Conservation (phyloP, 257 asterid genomes). For the Prunella vulgaris region DNA sequence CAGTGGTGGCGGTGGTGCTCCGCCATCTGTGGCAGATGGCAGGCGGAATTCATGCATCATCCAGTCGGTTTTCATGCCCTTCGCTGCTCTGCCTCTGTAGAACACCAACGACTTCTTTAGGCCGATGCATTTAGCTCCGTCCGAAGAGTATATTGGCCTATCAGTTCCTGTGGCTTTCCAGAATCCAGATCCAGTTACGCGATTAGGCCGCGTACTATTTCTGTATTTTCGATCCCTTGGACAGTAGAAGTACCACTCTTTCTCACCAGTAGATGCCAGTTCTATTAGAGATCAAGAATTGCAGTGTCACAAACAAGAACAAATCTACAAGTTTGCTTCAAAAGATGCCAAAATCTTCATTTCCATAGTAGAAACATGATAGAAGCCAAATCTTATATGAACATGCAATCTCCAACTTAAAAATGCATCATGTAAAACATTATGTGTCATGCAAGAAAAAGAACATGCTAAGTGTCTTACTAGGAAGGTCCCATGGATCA, state of each 20-base stretch:
- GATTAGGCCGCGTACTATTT: conserved; percentile 68
- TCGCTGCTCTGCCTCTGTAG: conserved; percentile 79
- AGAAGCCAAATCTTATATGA: too few relatives aligned
- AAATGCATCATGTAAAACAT: too few relatives aligned
- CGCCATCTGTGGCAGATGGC: conserved; percentile 38
- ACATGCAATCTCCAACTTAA: too few relatives aligned
- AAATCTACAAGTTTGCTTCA: not conserved
- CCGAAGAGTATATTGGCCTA: conserved; percentile 66
- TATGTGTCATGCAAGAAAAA: not conserved
- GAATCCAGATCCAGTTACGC: conserved; percentile 69
- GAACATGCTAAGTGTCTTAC: conserved; percentile 32
- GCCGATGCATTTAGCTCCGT: conserved; percentile 62
- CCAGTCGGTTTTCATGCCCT: conserved; percentile 76
- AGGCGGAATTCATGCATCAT: conserved; percentile 87
- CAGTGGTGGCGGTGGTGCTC: conserved; percentile 31
- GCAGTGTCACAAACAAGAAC: not conserved
- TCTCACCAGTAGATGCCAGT: conserved; percentile 60
- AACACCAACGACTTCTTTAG: conserved; percentile 68
- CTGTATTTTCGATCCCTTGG: conserved; percentile 71
- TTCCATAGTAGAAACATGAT: too few relatives aligned
- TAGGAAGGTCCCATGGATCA: conserved; percentile 94
- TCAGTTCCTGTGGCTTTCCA: conserved; percentile 87
- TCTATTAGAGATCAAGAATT: conserved; percentile 23
- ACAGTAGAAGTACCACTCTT: conserved; percentile 80
- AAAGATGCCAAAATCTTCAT: too few relatives aligned